These are phyloP conservation scores for Sporobolus alterniflorus DNA, from an alignment of 202 grass and related monocot genomes.

Conservation along the genomic window DNA sequence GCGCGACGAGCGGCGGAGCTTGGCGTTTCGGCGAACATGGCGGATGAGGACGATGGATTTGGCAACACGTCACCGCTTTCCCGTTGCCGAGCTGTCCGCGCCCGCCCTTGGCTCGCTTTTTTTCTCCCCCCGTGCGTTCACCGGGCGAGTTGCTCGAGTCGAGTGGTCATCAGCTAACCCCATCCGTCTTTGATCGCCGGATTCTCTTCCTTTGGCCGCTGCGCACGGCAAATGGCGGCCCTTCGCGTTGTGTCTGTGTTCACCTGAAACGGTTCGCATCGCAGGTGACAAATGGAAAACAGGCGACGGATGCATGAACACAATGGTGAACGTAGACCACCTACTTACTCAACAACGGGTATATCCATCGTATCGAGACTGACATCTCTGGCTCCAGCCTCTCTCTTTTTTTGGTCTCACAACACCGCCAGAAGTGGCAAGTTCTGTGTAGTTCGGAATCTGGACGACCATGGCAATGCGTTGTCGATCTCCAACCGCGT, in stretches of 20 bases:
- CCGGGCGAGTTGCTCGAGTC: constrained; percentile 12
- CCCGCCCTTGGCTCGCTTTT: not conserved
- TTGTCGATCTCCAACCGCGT: no score
- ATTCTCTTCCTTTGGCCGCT: no score
- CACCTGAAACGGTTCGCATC: not conserved
- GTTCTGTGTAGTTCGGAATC: no score
- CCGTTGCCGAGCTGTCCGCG: constrained; percentile 2
- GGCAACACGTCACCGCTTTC: not conserved
- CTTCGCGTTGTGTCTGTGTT: not conserved
- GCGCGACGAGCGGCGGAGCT: not conserved
- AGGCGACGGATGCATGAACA: not conserved
- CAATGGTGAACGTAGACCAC: not conserved
- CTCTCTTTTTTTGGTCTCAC: no score
- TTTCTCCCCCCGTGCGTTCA: not conserved
- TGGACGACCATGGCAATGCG: no score
- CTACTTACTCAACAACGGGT: no score
- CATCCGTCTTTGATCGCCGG: no score
- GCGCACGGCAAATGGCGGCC: not conserved
- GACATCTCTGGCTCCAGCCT: no score
- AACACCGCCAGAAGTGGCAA: no score
- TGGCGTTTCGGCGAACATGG: constrained; percentile 31
- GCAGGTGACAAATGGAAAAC: not conserved
- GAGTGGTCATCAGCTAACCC: not conserved
- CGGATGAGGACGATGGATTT: not conserved
- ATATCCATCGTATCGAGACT: no score